Percentiles rank a stretch among this genome's conserved stretches.
Conservation (phyloP, 2,329 filamentous ascomycete species). For the Fusarium protoensiforme region DNA sequence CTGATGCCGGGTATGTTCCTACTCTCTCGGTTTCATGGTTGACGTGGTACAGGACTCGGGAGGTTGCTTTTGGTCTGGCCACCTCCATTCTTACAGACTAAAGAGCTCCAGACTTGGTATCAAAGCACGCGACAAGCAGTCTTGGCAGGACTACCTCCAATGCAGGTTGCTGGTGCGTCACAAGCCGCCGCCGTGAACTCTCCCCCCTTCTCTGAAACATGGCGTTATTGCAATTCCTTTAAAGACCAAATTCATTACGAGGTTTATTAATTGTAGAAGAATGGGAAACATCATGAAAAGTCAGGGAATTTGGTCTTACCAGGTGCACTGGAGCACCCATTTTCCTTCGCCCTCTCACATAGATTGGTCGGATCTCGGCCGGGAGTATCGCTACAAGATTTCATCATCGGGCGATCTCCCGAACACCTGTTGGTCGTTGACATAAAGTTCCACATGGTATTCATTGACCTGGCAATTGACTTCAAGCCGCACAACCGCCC, state of each 20-base stretch:
- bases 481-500: not conserved
- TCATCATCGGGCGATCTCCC: not conserved
- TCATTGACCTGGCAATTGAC: not conserved
- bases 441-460: not conserved
- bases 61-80: not conserved
- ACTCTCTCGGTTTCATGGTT: not conserved
- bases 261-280: not conserved
- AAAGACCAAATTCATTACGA: not conserved
- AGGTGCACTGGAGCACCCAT: not conserved
- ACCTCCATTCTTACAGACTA: not conserved
- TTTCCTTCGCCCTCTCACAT: not conserved
- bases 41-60: not conserved
- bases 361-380: not conserved
- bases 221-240: not conserved
- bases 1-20: not conserved
- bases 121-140: not conserved
- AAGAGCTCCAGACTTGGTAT: not conserved
- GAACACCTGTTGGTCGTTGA: not conserved
- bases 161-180: not conserved
- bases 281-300: not conserved
- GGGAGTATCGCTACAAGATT: not conserved
- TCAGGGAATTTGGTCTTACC: not conserved
- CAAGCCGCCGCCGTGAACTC: not conserved
- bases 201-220: not conserved
- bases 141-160: not conserved